These are phyloP conservation scores for Pythium sukuiense DNA, from an alignment of 352 stramenopile species.

Conservation along the genomic window DNA sequence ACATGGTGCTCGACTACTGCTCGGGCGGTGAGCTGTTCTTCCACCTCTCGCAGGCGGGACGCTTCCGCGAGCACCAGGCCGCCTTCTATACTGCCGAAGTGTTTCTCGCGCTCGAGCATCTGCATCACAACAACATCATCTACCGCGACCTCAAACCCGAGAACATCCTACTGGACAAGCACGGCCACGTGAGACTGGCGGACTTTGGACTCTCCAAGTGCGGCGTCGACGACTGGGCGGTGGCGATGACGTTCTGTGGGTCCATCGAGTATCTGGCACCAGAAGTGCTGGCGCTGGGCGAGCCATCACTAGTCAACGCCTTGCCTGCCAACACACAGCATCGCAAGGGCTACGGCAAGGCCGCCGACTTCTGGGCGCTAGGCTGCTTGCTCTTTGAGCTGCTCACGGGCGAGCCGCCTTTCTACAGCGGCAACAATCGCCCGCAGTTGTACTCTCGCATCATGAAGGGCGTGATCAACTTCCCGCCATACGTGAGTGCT, in stretches of 20 bases:
- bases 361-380: slow-evolving; percentile 90
- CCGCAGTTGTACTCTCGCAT: slow-evolving; percentile 63
- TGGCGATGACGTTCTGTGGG: slow-evolving; percentile 82
- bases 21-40: slow-evolving; percentile 84
- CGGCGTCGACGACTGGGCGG: slow-evolving; percentile 58
- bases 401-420: slow-evolving; percentile 83
- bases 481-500: slow-evolving; percentile 50
- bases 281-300: slow-evolving; percentile 62
- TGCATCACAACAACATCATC: slow-evolving; percentile 75
- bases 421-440: slow-evolving; percentile 74
- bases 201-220: slow-evolving; percentile 91
- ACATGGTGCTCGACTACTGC: slow-evolving; percentile 77
- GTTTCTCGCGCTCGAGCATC: slow-evolving; percentile 73
- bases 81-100: slow-evolving; percentile 90
- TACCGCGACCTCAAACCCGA: slow-evolving; percentile 92
- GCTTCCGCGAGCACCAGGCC: slow-evolving; percentile 76
- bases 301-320: slow-evolving; percentile 27
- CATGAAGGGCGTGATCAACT: slow-evolving; percentile 43
- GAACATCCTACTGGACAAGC: slow-evolving; percentile 88
- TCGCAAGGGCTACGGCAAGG: slow-evolving; percentile 75
- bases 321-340: background rate
- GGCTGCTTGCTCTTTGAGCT: slow-evolving; percentile 89
- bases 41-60: slow-evolving; percentile 72
- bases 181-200: slow-evolving; percentile 85
- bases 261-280: slow-evolving; percentile 88